Percentiles rank a stretch among this genome's conserved stretches.
Conservation (phyloP, 129 eudicot genomes). For the Pulicaria dysenterica region DNA sequence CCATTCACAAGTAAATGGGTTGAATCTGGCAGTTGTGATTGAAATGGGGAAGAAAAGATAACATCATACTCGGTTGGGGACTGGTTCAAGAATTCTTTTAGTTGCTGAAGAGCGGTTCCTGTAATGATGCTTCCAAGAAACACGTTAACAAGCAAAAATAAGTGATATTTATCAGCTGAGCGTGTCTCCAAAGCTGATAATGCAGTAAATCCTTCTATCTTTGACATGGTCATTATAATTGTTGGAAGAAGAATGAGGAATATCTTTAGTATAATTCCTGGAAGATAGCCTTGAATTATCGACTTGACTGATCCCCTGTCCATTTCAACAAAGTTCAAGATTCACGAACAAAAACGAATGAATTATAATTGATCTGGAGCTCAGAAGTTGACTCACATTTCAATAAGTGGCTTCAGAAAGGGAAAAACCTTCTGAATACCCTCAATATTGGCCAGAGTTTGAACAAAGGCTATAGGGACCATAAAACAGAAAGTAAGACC, state of each 20-base stretch:
- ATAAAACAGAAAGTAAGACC: constrained; percentile 88
- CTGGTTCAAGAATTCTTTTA: constrained; percentile 60
- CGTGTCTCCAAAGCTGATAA: constrained; percentile 73
- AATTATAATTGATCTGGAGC: background rate
- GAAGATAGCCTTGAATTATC: constrained; percentile 87
- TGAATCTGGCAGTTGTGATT: background rate
- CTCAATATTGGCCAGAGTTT: constrained; percentile 86
- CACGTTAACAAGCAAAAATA: constrained; percentile 85
- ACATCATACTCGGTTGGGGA: constrained; percentile 76
- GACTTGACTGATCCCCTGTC: constrained; percentile 67
- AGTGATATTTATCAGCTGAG: constrained; percentile 79
- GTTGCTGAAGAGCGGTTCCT: constrained; percentile 96
- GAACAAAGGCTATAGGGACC: constrained; percentile 95
- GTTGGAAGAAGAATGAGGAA: constrained; percentile 82
- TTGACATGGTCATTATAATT: constrained; percentile 86
- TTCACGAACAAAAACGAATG: constrained; percentile 1
- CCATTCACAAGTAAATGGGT: background rate
- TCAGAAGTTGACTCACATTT: constrained; percentile 52
- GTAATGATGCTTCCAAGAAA: constrained; percentile 85
- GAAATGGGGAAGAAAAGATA: background rate
- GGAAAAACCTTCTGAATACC: constrained; percentile 83
- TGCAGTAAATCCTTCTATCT: constrained; percentile 80
- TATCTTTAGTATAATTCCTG: constrained; percentile 79
- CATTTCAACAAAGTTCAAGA: background rate
- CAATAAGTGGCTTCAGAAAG: constrained; percentile 62